Percentiles rank a stretch among this genome's conserved stretches.
Evolutionary conservation across 1,139 yeast genomes (phyloP).

Genomic region (Yamadazyma triangularis): DNA sequence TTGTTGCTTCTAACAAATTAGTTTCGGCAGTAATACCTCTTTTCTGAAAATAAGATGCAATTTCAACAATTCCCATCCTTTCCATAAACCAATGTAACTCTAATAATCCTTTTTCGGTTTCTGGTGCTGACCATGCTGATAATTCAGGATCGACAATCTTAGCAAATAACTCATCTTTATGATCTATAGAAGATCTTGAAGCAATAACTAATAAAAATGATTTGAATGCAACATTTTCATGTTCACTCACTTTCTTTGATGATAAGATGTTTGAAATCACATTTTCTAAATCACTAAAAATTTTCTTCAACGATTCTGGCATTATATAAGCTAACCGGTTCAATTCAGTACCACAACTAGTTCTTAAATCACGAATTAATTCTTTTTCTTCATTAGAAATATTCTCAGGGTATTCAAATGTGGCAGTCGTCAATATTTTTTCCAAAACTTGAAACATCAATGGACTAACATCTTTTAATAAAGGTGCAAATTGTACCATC

Average conservation of each 20-base stretch:
- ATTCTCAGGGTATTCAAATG: slow-evolving; percentile 71
- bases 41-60: slow-evolving; percentile 82
- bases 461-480: slow-evolving; percentile 68
- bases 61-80: slow-evolving; percentile 87
- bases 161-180: slow-evolving; percentile 71
- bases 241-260: slow-evolving; percentile 72
- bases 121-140: slow-evolving; percentile 88
- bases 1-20: slow-evolving; percentile 67
- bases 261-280: slow-evolving; percentile 72
- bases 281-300: slow-evolving; percentile 74
- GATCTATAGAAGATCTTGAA: slow-evolving; percentile 70
- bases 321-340: slow-evolving; percentile 89
- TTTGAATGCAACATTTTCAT: slow-evolving; percentile 90
- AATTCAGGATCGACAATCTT: slow-evolving; percentile 91
- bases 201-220: slow-evolving; percentile 89
- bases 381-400: slow-evolving; percentile 73
- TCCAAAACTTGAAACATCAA: slow-evolving; percentile 82
- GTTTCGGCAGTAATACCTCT: slow-evolving; percentile 78
- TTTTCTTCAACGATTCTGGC: slow-evolving; percentile 84
- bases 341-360: slow-evolving; percentile 91
- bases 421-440: slow-evolving; percentile 82
- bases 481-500: slow-evolving; percentile 94
- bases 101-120: slow-evolving; percentile 81
- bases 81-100: slow-evolving; percentile 98
- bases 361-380: slow-evolving; percentile 78